Evolutionary conservation across 1,284 basidiomycete genomes (phyloP), one percentile per base, ranked within the genome.

Genomic region (Cyathus olla): DNA sequence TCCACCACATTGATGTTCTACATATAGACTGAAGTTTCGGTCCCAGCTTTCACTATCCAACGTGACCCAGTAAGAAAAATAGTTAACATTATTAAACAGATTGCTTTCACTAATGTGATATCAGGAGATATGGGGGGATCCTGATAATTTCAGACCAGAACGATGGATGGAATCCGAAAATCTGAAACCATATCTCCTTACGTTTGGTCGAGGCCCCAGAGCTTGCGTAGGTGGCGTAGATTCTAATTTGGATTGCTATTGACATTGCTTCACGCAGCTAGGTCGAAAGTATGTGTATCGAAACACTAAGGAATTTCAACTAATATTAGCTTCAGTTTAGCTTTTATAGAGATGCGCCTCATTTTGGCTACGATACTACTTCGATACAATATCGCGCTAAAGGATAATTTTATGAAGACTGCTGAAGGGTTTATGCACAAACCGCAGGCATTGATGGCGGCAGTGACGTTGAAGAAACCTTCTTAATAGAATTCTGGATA

Each of bases 11-110:
- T 35, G 31, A 35, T 35, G 6, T 35, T 35, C 56, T 47, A 13
- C 13, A 13, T 24, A 47, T 47, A 76, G 69, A 74, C 74, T 21
- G 74, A 76, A 50, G 67, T 80, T 31, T 75, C 72, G 24, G 77
- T 80, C 6, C 74, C 77, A 4, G 75, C 78, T 2, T 85, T 78
- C 72, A 83, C 83, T 9, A 77, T 86, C 27, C 83, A 86, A 65
- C 82, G 80, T 48, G 77, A 83, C 62, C 68, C 74, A 22, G 46
- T 47, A 47, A 47, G 46, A 3, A 21, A 5, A 24, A 47, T 47
- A 13, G 13, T 47, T 27, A 22, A 22, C 26, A 47, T 19, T 22
- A 13, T 13, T 13, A 21, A 19, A 47, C 26, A 19, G 4, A 47
- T 21, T 19, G 22, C 13, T 47, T 35, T 6, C 46, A 21, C 21